phyloP scores from a whole-genome alignment of 2,329 filamentous ascomycete species.

The Bipolaris bicolor region DNA sequence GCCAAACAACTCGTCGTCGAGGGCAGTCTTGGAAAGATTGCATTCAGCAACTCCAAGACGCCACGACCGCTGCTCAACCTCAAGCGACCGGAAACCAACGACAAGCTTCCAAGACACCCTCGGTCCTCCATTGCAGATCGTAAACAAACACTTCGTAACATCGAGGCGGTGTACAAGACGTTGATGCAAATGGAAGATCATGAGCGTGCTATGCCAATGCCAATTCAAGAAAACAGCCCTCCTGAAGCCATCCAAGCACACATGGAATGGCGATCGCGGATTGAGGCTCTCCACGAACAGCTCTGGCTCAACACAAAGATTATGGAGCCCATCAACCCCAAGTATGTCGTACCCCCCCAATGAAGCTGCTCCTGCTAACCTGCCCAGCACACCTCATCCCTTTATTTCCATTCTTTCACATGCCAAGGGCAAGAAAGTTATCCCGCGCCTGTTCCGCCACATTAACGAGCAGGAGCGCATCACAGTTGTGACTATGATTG shows the following conservation, averaged over 20 bases:
- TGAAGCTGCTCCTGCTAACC: slow-evolving; percentile 19
- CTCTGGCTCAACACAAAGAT: slow-evolving; percentile 90
- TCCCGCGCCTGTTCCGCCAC: slow-evolving; percentile 92
- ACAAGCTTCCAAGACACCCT: slow-evolving; percentile 51
- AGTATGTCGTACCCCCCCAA: slow-evolving; percentile 45
- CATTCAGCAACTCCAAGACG: slow-evolving; percentile 98
- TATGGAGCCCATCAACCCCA: slow-evolving; percentile 79
- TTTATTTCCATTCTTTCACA: slow-evolving; percentile 97
- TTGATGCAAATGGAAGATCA: slow-evolving; percentile 96
- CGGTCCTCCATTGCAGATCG: slow-evolving; percentile 69
- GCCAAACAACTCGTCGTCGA: slow-evolving; percentile 97
- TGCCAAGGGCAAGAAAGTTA: slow-evolving; percentile 93
- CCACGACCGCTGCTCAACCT: slow-evolving; percentile 94
- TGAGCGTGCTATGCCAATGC: slow-evolving; percentile 78
- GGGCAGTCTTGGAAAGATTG: slow-evolving; percentile 95
- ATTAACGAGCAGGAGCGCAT: slow-evolving; percentile 91
- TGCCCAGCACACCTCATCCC: slow-evolving; percentile 71
- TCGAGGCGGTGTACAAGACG: slow-evolving; percentile 85
- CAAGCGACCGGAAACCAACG: slow-evolving; percentile 78
- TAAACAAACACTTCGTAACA: slow-evolving; percentile 82
- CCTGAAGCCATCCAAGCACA: slow-evolving; percentile 74
- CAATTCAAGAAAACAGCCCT: slow-evolving; percentile 67
- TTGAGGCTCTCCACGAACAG: slow-evolving; percentile 74
- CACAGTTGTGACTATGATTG: slow-evolving; percentile 93
- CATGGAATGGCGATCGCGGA: slow-evolving; percentile 77